These are phyloP conservation scores for Gossypium bickii DNA, from an alignment of 345 rosid genomes.

Conservation along the genomic window DNA sequence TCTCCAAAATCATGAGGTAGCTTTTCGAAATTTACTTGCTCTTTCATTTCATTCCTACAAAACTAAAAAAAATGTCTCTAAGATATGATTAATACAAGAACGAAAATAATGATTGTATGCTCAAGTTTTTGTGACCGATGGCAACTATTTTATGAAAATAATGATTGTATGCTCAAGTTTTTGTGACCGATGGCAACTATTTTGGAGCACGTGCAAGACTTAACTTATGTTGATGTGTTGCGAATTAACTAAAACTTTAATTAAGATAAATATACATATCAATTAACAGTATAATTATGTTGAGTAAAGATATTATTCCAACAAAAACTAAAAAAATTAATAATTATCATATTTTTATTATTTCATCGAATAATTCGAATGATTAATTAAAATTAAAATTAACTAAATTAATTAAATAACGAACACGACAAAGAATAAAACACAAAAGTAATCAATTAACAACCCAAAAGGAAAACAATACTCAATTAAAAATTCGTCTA, in stretches of 20 bases:
- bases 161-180: conserved; percentile 13
- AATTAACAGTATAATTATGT: too few species aligned
- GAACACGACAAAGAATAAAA: accelerated
- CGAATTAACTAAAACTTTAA: too few species aligned
- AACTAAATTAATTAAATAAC: too few species aligned
- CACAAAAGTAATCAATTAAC: too few species aligned
- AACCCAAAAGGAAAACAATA: too few species aligned
- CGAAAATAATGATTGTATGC: conserved; percentile 1
- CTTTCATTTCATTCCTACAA: not conserved
- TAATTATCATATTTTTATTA: too few species aligned
- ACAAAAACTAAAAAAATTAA: too few species aligned
- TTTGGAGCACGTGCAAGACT: conserved; percentile 21
- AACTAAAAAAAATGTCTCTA: not conserved
- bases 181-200: not conserved
- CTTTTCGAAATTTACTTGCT: not conserved
- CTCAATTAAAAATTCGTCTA: too few species aligned
- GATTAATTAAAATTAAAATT: too few species aligned
- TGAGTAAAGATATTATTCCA: too few species aligned
- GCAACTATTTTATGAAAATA: not conserved
- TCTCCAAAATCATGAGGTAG: conserved; percentile 16
- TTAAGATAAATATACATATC: too few species aligned
- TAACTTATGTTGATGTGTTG: not conserved
- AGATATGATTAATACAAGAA: not conserved
- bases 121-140: not conserved
- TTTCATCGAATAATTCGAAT: too few species aligned